Evolutionary conservation across 1,284 basidiomycete species (phyloP).

Genomic region (Cryptococcus sp.): DNA sequence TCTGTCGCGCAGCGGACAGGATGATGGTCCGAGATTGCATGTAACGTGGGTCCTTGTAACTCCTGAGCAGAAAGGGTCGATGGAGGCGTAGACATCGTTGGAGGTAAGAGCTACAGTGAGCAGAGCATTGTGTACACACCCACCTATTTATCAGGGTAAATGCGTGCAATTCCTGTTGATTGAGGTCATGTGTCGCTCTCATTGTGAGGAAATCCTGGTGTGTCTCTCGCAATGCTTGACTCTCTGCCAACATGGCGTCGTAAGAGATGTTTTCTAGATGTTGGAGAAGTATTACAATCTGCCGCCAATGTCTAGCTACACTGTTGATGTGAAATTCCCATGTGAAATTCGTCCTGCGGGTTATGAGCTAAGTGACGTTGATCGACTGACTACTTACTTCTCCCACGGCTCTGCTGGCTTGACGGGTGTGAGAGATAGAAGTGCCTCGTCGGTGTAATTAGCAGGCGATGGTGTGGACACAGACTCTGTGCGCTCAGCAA

Average conservation of each 20-base stretch:
- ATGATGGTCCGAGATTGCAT: constrained; percentile 3
- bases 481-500: constrained; percentile 2
- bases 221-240: constrained; percentile 7
- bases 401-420: constrained; percentile 2
- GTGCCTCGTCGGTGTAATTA: constrained; percentile 11
- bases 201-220: constrained; percentile 11
- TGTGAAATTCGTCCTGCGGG: constrained; percentile 8
- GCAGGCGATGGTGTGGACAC: constrained; percentile 5
- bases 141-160: constrained; percentile 13
- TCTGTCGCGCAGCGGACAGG: constrained; percentile 11
- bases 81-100: constrained; percentile 14
- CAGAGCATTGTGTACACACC: not conserved
- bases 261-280: constrained; percentile 6
- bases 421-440: not conserved
- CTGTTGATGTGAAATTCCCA: constrained; percentile 11
- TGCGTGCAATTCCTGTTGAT: constrained; percentile 5
- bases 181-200: constrained; percentile 5
- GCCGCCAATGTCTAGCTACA: constrained; percentile 4
- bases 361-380: not conserved
- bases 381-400: constrained; percentile 6
- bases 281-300: constrained; percentile 1
- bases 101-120: constrained; percentile 8
- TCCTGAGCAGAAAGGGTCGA: constrained; percentile 14
- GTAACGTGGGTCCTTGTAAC: constrained; percentile 11
- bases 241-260: constrained; percentile 4